Conservation (phyloP, 257 asterid species). For the Petunia axillaris region DNA sequence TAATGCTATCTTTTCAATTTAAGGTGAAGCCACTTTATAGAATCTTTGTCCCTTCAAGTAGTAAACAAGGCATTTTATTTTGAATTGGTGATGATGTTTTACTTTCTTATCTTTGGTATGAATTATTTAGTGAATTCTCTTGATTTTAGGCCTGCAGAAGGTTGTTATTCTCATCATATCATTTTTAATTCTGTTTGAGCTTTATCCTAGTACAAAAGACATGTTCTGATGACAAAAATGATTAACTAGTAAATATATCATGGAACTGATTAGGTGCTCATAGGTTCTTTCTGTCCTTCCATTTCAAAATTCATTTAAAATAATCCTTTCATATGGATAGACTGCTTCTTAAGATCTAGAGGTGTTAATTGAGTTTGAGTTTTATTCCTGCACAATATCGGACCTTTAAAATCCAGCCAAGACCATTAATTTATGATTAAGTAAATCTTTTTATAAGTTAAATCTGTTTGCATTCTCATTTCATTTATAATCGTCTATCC, state of each 20-base stretch:
- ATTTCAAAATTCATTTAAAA: neutral
- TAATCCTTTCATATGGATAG: neutral
- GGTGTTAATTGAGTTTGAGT: conserved; percentile 5
- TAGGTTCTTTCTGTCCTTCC: neutral
- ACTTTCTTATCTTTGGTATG: neutral
- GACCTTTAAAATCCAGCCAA: conserved; percentile 1
- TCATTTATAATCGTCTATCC: neutral
- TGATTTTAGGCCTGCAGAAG: neutral
- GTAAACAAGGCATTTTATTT: neutral
- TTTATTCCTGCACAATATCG: neutral
- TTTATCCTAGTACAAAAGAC: conserved; percentile 14
- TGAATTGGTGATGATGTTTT: conserved; percentile 14
- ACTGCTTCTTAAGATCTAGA: neutral
- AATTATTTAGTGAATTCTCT: neutral
- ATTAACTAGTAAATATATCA: neutral
- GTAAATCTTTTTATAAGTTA: too few species aligned
- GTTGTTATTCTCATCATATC: conserved; percentile 12
- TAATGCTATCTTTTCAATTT: neutral
- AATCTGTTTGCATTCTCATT: neutral
- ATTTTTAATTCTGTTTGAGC: neutral
- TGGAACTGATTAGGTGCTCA: neutral
- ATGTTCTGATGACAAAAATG: conserved; percentile 1
- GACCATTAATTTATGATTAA: neutral
- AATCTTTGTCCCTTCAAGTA: neutral
- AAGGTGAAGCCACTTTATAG: neutral